phyloP scores from a whole-genome alignment of 176 grass and related monocot species.

The Alloteropsis semialata region DNA sequence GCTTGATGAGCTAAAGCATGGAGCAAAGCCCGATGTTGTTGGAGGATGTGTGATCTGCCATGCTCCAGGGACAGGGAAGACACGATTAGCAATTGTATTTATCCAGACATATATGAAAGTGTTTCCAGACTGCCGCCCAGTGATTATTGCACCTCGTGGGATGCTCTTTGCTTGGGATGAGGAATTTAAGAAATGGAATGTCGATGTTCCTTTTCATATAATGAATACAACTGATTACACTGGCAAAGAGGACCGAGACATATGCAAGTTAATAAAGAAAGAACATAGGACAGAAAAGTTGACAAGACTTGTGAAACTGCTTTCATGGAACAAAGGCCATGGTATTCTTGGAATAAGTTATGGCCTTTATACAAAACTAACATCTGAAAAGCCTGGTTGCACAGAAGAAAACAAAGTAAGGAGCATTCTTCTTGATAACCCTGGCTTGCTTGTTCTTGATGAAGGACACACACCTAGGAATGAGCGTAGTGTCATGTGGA shows the following conservation, averaged over 20 bases:
- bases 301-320: conserved; percentile 72
- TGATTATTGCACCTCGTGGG: conserved; percentile 83
- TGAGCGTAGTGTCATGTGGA: conserved; percentile 71
- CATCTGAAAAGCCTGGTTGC: conserved; percentile 45
- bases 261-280: conserved; percentile 60
- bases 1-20: conserved; percentile 60
- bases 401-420: conserved; percentile 58
- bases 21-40: conserved; percentile 61
- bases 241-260: conserved; percentile 68
- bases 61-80: conserved; percentile 93
- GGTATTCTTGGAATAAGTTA: conserved; percentile 92
- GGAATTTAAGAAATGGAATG: conserved; percentile 85
- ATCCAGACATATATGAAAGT: conserved; percentile 88
- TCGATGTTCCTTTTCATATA: conserved; percentile 84
- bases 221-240: conserved; percentile 71
- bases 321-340: conserved; percentile 69
- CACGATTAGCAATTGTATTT: conserved; percentile 79
- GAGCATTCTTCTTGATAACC: conserved; percentile 74
- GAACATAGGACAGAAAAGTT: conserved; percentile 46
- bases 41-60: conserved; percentile 96
- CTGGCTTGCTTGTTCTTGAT: conserved; percentile 87
- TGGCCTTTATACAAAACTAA: conserved; percentile 68
- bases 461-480: conserved; percentile 97
- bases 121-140: conserved; percentile 75
- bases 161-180: conserved; percentile 93